Percentiles rank a stretch among this genome's conserved stretches.
phyloP scores from a whole-genome alignment of 257 asterid genomes.

The Rubia yunnanensis region DNA sequence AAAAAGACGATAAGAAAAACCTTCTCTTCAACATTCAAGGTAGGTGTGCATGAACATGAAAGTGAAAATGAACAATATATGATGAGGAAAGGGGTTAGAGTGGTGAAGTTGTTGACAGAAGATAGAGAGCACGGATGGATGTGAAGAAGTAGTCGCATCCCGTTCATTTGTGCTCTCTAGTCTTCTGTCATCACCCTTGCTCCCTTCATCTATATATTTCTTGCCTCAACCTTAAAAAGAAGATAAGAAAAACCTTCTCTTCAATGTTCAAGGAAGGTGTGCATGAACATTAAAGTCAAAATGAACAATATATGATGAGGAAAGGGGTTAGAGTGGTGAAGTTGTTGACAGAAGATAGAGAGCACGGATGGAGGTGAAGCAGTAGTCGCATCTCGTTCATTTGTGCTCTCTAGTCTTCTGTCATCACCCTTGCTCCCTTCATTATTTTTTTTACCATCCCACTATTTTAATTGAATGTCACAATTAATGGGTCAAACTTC shows the following conservation, averaged over 20 bases:
- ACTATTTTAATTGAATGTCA: no score
- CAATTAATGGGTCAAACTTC: no score
- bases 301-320: no score
- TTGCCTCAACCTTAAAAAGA: no score
- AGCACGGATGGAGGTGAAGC: conserved; percentile 38
- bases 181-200: conserved; percentile 64
- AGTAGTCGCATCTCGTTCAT: conserved; percentile 39
- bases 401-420: conserved; percentile 85
- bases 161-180: conserved; percentile 72
- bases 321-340: conserved; percentile 14
- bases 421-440: conserved; percentile 40
- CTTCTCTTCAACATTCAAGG: no score
- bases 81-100: background rate
- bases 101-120: conserved; percentile 36
- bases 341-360: conserved; percentile 47
- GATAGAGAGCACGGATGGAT: conserved; percentile 42
- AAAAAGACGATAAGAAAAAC: no score
- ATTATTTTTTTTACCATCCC: no score
- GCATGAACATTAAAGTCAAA: background rate
- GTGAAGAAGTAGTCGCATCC: conserved; percentile 36
- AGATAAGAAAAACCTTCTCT: no score
- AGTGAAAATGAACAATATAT: no score
- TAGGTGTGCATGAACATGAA: no score
- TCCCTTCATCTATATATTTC: conserved; percentile 9
- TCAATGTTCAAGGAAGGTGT: no score